A percentile compares a stretch with the other conserved stretches of the same genome.
Conservation (phyloP, 805 yeast genomes). For the Pichia deserticola region DNA sequence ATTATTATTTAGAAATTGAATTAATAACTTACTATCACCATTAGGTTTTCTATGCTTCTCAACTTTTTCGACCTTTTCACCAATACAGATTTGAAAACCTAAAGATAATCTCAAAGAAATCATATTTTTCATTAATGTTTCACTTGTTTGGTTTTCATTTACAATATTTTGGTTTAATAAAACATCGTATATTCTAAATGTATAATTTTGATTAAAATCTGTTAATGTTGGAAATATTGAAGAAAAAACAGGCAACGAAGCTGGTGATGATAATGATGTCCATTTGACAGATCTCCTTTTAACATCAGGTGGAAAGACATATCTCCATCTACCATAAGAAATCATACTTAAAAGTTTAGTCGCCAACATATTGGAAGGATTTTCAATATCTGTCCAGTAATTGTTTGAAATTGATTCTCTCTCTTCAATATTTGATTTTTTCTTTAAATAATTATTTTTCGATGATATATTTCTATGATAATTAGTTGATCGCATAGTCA, state of each 20-base stretch:
- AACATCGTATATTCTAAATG: constrained; percentile 78
- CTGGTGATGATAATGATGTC: constrained; percentile 91
- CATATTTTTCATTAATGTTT: constrained; percentile 76
- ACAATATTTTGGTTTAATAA: constrained; percentile 54
- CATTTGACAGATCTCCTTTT: constrained; percentile 72
- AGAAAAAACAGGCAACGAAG: constrained; percentile 79
- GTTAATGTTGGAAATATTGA: constrained; percentile 64
- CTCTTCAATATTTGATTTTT: constrained; percentile 8
- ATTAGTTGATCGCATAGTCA: too few relatives aligned
- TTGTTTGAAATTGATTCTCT: constrained; percentile 17
- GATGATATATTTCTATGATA: background rate
- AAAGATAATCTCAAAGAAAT: constrained; percentile 70
- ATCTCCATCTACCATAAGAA: constrained; percentile 83
- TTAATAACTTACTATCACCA: constrained; percentile 46
- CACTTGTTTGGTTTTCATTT: constrained; percentile 41
- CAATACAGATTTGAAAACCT: constrained; percentile 88
- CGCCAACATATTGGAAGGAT: constrained; percentile 67
- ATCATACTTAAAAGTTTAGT: constrained; percentile 47
- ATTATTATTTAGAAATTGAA: constrained; percentile 44
- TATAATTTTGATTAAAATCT: constrained; percentile 66
- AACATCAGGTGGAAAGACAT: constrained; percentile 72
- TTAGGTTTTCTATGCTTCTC: constrained; percentile 54
- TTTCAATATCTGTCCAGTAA: constrained; percentile 58
- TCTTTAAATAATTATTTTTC: background rate
- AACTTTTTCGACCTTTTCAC: constrained; percentile 54